Conservation (phyloP, 495 filamentous ascomycete species). For the Aspergillus bertholletiae region DNA sequence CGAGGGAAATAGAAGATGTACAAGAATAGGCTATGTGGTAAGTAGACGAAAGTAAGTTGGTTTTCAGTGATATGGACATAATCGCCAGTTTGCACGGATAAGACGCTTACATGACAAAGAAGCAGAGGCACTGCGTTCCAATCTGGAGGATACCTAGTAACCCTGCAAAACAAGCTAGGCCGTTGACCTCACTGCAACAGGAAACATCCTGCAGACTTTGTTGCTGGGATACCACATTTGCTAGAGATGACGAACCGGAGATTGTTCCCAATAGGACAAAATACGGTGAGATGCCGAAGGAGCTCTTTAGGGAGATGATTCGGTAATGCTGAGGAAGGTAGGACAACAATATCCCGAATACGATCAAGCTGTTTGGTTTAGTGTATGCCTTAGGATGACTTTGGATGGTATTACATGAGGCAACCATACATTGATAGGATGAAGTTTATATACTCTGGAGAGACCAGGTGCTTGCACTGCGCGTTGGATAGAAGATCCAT, state of each 20-base stretch:
- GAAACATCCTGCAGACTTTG: constrained; percentile 71
- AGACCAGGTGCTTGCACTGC: constrained; percentile 38
- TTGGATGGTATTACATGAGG: background rate
- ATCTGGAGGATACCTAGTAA: constrained; percentile 86
- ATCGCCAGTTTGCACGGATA: background rate
- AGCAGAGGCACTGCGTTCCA: constrained; percentile 86
- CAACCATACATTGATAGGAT: constrained; percentile 56
- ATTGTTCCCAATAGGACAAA: constrained; percentile 91
- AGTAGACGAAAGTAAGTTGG: background rate
- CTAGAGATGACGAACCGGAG: constrained; percentile 80
- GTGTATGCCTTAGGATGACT: background rate
- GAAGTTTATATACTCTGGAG: constrained; percentile 55
- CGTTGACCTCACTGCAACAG: constrained; percentile 78
- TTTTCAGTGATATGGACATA: background rate
- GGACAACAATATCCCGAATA: constrained; percentile 86
- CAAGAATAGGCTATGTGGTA: constrained; percentile 61
- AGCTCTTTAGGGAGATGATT: constrained; percentile 80
- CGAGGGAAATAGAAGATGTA: constrained; percentile 83
- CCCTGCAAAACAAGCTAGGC: constrained; percentile 79
- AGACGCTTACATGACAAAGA: constrained; percentile 77
- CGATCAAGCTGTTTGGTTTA: constrained; percentile 59
- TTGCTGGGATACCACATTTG: constrained; percentile 83
- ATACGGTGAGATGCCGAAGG: constrained; percentile 93
- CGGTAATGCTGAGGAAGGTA: constrained; percentile 94
- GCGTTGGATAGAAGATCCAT: constrained; percentile 29